These are phyloP conservation scores for Anaeromyces robustus DNA, from an alignment of 192 early-diverging fungal genomes.

Conservation along the genomic window DNA sequence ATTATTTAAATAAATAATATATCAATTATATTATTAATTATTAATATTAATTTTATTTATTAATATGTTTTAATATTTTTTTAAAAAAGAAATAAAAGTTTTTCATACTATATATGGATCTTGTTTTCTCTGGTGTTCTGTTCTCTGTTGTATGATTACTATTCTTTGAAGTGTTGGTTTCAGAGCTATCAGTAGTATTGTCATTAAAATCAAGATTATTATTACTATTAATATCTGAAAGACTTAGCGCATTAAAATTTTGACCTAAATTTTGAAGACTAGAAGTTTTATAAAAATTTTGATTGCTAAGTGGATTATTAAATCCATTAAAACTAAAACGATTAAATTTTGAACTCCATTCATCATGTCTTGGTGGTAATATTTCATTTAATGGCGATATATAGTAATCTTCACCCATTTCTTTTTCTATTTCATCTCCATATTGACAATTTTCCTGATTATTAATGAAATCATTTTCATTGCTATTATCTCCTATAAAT, in stretches of 20 bases:
- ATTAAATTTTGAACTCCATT: slow-evolving; percentile 9
- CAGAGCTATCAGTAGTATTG: not conserved
- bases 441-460: slow-evolving; percentile 2
- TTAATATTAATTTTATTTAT: too few relatives aligned
- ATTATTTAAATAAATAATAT: too few relatives aligned
- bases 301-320: not conserved
- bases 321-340: not conserved
- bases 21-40: too few relatives aligned
- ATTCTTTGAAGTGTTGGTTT: not conserved
- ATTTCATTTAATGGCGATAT: too few relatives aligned
- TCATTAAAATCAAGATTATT: too few relatives aligned
- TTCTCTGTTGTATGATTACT: too few relatives aligned
- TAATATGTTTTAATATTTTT: too few relatives aligned
- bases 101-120: too few relatives aligned
- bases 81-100: too few relatives aligned
- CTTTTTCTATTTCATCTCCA: not conserved
- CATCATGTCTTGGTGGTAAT: slow-evolving; percentile 1
- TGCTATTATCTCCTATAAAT: not conserved
- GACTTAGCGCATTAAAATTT: not conserved
- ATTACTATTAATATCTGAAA: not conserved
- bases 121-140: too few relatives aligned
- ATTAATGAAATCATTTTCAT: not conserved
- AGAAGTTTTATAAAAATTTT: not conserved
- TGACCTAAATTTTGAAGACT: not conserved
- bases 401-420: not conserved